These are phyloP conservation scores for Zygosaccharomyces siamensis DNA, from an alignment of 805 yeast species.

Conservation along the genomic window DNA sequence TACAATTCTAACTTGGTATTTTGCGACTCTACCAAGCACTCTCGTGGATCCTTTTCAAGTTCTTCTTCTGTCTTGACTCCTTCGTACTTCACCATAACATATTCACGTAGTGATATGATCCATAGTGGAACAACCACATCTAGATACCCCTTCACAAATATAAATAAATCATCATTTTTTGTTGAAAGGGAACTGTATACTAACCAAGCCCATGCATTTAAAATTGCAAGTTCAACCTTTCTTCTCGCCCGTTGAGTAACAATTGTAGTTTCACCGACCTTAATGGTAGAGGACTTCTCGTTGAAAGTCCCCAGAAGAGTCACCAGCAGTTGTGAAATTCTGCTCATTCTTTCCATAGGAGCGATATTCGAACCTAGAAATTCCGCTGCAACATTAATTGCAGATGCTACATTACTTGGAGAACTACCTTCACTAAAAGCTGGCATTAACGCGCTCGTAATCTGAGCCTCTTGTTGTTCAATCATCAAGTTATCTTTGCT, in stretches of 20 bases:
- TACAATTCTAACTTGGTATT: slow-evolving; percentile 31
- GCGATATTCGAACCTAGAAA: slow-evolving; percentile 62
- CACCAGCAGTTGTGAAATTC: slow-evolving; percentile 61
- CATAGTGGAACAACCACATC: slow-evolving; percentile 67
- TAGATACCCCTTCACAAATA: slow-evolving; percentile 52
- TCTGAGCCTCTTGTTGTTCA: slow-evolving; percentile 93
- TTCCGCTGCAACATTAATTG: slow-evolving; percentile 72
- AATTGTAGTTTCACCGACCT: slow-evolving; percentile 53
- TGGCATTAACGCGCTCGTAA: slow-evolving; percentile 83
- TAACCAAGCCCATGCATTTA: slow-evolving; percentile 71
- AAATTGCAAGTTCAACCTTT: slow-evolving; percentile 53
- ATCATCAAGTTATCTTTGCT: slow-evolving; percentile 66
- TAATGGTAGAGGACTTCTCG: slow-evolving; percentile 32
- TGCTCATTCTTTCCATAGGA: slow-evolving; percentile 43
- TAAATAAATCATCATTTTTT: slow-evolving; percentile 41
- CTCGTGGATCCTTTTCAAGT: slow-evolving; percentile 20
- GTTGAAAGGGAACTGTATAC: slow-evolving; percentile 32
- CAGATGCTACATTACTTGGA: slow-evolving; percentile 67
- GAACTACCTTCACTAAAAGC: slow-evolving; percentile 73
- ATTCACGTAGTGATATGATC: slow-evolving; percentile 72
- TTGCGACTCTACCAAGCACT: slow-evolving; percentile 11
- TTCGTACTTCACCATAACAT: slow-evolving; percentile 58
- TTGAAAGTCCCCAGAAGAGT: slow-evolving; percentile 56
- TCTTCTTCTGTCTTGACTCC: slow-evolving; percentile 32
- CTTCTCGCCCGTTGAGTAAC: slow-evolving; percentile 43